These are phyloP conservation scores for Datisca glomerata DNA, from an alignment of 306 rosid species.

Conservation along the genomic window DNA sequence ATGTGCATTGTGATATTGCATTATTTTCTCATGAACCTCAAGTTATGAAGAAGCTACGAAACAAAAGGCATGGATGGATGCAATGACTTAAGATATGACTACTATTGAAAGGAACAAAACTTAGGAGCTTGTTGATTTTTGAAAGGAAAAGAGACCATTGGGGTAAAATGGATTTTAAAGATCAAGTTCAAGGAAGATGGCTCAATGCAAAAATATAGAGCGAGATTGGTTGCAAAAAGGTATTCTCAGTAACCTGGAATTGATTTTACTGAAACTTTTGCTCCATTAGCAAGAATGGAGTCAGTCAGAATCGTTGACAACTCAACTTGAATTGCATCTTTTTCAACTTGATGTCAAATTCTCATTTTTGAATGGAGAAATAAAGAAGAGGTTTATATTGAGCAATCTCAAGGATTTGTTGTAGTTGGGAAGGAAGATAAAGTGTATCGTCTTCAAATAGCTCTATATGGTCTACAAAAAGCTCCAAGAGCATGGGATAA, in stretches of 20 bases:
- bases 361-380: background rate
- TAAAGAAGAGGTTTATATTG: background rate
- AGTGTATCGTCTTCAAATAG: background rate
- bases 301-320: background rate
- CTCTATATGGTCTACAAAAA: background rate
- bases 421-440: background rate
- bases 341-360: background rate
- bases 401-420: background rate
- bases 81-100: background rate
- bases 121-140: background rate
- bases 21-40: background rate
- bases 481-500: conserved; percentile 1
- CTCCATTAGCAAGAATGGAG: background rate
- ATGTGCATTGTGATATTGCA: background rate
- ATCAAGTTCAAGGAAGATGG: background rate
- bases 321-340: background rate
- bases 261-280: conserved; percentile 1
- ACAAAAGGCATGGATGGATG: background rate
- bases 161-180: background rate
- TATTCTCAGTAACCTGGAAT: background rate
- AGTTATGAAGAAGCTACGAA: background rate
- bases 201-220: background rate
- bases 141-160: background rate
- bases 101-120: conserved; percentile 3
- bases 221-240: background rate